phyloP scores from a whole-genome alignment of 2,329 filamentous ascomycete species.

The Alternaria burnsii region DNA sequence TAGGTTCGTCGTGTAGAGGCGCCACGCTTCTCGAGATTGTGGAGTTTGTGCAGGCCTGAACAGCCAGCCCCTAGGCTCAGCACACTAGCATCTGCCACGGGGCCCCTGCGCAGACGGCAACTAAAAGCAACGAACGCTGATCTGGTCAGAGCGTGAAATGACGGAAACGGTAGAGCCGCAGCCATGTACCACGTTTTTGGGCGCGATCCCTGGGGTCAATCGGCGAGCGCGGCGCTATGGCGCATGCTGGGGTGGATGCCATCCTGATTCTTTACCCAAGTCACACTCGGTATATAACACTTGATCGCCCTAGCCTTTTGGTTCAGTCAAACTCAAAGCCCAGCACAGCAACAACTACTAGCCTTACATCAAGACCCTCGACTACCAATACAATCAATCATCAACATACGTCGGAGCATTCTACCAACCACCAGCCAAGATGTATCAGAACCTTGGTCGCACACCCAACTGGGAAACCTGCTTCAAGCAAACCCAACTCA shows the following conservation, averaged over 20 bases:
- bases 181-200: constrained; percentile 35
- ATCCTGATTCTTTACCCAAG: constrained; percentile 16
- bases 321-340: constrained; percentile 6
- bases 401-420: not conserved
- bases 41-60: constrained; percentile 18
- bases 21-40: constrained; percentile 14
- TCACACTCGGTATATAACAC: constrained; percentile 17
- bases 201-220: constrained; percentile 27
- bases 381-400: not conserved
- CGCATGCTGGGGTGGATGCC: constrained; percentile 24
- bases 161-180: constrained; percentile 28
- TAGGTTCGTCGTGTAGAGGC: constrained; percentile 16
- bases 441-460: constrained; percentile 22
- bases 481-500: constrained; percentile 30
- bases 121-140: constrained; percentile 30
- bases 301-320: constrained; percentile 17
- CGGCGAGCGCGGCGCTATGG: constrained; percentile 30
- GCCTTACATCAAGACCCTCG: not conserved
- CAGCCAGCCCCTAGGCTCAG: constrained; percentile 27
- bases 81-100: constrained; percentile 27
- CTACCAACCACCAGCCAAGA: constrained; percentile 9
- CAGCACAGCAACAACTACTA: constrained; percentile 6
- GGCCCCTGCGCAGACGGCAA: constrained; percentile 27
- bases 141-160: constrained; percentile 23
- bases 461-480: constrained; percentile 17